Conservation (phyloP, 768 basidiomycete genomes). For the Lyophyllum semitale region DNA sequence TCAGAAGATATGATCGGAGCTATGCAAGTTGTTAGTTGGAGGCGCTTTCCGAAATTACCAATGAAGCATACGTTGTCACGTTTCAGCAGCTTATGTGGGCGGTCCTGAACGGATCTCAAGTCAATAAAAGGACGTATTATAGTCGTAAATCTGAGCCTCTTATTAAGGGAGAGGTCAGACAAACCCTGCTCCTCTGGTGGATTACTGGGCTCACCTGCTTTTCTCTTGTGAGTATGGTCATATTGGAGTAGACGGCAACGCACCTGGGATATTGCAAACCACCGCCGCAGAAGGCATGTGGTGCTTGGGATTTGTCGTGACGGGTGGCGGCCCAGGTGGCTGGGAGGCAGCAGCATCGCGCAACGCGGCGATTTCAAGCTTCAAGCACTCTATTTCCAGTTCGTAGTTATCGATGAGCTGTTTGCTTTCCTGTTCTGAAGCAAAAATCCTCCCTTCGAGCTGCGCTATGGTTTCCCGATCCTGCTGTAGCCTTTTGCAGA, state of each 20-base stretch:
- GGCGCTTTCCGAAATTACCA: background rate
- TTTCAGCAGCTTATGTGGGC: background rate
- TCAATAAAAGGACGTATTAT: background rate
- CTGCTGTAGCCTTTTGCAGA: constrained; percentile 10
- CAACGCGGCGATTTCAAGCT: constrained; percentile 9
- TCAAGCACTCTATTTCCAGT: constrained; percentile 5
- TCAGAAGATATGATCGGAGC: background rate
- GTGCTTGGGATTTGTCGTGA: background rate
- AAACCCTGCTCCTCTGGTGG: background rate
- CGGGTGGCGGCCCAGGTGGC: background rate
- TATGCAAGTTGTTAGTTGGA: background rate
- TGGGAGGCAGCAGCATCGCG: constrained; percentile 1
- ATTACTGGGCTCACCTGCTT: background rate
- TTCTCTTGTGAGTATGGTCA: background rate
- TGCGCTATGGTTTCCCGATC: constrained; percentile 18
- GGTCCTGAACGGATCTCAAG: background rate
- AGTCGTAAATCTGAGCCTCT: background rate
- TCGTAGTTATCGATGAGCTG: constrained; percentile 13
- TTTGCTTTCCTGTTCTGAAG: constrained; percentile 11
- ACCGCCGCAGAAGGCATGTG: background rate
- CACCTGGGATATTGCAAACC: background rate
- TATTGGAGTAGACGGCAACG: background rate
- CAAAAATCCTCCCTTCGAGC: constrained; percentile 7
- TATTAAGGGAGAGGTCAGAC: background rate
- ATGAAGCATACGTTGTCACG: background rate